A percentile compares a stretch with the other conserved stretches of the same genome.
Conservation (phyloP, 1,284 basidiomycete species). For the Phellopilus nigrolimitatus region DNA sequence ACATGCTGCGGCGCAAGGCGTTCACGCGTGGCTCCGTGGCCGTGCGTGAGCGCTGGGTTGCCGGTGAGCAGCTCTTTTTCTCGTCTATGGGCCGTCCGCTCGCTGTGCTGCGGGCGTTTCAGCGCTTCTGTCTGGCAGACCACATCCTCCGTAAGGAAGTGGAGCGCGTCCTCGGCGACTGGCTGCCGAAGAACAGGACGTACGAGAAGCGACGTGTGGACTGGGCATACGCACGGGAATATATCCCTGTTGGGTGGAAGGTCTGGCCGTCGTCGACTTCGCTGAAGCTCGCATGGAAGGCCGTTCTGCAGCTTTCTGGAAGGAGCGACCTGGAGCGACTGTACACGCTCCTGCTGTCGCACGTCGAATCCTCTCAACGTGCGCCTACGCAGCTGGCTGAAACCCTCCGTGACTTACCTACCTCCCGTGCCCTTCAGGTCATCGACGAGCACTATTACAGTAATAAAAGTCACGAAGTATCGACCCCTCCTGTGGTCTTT, state of each 20-base stretch:
- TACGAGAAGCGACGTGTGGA: background rate
- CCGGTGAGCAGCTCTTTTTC: slow-evolving; percentile 15
- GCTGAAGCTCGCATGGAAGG: slow-evolving; percentile 15
- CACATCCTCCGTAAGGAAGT: slow-evolving; percentile 6
- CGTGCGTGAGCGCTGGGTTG: slow-evolving; percentile 9
- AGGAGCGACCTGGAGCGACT: slow-evolving; percentile 13
- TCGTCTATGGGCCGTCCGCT: background rate
- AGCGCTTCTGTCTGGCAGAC: slow-evolving; percentile 13
- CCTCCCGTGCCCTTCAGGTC: background rate
- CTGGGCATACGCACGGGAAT: slow-evolving; percentile 3
- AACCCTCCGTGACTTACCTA: background rate
- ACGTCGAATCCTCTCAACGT: background rate
- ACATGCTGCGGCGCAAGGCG: slow-evolving; percentile 9
- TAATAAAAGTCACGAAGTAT: background rate
- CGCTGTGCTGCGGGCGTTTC: slow-evolving; percentile 11
- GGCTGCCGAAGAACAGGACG: background rate
- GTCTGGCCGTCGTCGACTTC: slow-evolving; percentile 12
- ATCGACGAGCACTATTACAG: slow-evolving; percentile 4
- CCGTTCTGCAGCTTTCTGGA: slow-evolving; percentile 10
- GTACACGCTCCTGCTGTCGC: slow-evolving; percentile 2
- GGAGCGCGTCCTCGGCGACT: slow-evolving; percentile 1
- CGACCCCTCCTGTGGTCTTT: slow-evolving; percentile 7
- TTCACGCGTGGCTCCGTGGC: background rate
- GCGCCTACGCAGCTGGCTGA: background rate
- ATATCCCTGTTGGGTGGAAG: slow-evolving; percentile 10